Percentiles rank a stretch among this genome's conserved stretches.
Conservation (phyloP, 73 alveolate species). For the Paramecium sonneborni region DNA sequence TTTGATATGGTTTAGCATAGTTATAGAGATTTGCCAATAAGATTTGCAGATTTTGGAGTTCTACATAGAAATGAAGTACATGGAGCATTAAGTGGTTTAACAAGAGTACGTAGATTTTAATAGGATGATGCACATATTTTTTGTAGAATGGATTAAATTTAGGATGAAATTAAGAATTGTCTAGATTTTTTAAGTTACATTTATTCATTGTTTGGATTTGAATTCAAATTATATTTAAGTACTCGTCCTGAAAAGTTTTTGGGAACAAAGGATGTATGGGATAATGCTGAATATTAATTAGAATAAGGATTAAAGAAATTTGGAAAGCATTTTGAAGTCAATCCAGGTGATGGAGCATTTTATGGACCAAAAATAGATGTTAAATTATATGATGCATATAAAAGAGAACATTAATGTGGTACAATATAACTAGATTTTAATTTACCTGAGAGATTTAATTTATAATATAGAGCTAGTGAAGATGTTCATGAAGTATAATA, state of each 20-base stretch:
- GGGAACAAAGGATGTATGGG: constrained; percentile 97
- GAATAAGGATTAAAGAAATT: constrained; percentile 90
- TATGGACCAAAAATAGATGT: constrained; percentile 99
- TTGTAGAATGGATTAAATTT: constrained; percentile 97
- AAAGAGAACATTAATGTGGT: constrained; percentile 99
- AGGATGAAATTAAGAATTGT: constrained; percentile 84
- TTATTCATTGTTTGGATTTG: constrained; percentile 92
- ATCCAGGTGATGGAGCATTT: constrained; percentile 99
- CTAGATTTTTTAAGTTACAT: constrained; percentile 88
- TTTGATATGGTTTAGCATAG: constrained; percentile 89
- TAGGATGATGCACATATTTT: constrained; percentile 99
- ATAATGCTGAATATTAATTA: constrained; percentile 92
- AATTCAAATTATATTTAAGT: constrained; percentile 91
- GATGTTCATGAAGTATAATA: constrained; percentile 66
- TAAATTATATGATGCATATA: constrained; percentile 96
- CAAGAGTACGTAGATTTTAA: constrained; percentile 99
- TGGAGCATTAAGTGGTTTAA: constrained; percentile 99
- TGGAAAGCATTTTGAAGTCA: constrained; percentile 97
- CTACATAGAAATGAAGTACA: constrained; percentile 99
- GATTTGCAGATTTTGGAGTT: constrained; percentile 99
- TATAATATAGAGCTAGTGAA: constrained; percentile 90
- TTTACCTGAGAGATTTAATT: constrained; percentile 97
- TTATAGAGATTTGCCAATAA: constrained; percentile 98
- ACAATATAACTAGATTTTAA: constrained; percentile 97
- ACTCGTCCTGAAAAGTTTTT: constrained; percentile 96